phyloP scores from a whole-genome alignment of 1,284 basidiomycete species.

The Apiotrichum domesticum region DNA sequence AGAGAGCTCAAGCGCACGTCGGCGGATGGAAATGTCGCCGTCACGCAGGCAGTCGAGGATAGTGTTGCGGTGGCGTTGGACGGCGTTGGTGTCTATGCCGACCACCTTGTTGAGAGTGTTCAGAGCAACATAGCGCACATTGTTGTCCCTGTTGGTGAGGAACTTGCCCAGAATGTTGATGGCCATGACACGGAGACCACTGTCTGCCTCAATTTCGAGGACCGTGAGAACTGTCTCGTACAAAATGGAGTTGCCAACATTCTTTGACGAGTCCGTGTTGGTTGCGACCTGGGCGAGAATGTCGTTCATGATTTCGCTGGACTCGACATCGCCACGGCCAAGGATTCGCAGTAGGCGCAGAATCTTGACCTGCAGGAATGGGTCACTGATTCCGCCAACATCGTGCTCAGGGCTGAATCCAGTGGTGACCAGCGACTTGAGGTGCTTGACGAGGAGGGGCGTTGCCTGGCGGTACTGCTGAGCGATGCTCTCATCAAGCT shows the following conservation, averaged over 20 bases:
- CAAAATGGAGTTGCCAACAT: slow-evolving; percentile 95
- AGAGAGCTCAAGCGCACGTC: slow-evolving; percentile 91
- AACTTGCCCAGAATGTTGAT: slow-evolving; percentile 99
- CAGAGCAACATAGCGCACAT: slow-evolving; percentile 97
- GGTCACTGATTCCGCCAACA: slow-evolving; percentile 98
- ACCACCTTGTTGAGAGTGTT: slow-evolving; percentile 99
- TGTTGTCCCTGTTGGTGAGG: slow-evolving; percentile 95
- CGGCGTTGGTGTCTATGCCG: slow-evolving; percentile 94
- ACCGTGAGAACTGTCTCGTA: slow-evolving; percentile 98
- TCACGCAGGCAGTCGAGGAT: slow-evolving; percentile 97
- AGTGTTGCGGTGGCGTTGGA: slow-evolving; percentile 95
- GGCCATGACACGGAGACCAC: slow-evolving; percentile 93
- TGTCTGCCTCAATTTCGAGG: slow-evolving; percentile 97
- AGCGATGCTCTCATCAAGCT: slow-evolving; percentile 64
- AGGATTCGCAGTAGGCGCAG: slow-evolving; percentile 86
- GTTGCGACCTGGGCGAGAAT: slow-evolving; percentile 96
- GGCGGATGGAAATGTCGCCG: slow-evolving; percentile 96
- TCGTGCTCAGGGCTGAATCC: slow-evolving; percentile 99
- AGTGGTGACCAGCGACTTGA: slow-evolving; percentile 92
- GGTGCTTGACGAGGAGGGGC: slow-evolving; percentile 84
- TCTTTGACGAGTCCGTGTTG: slow-evolving; percentile 96
- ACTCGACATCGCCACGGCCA: slow-evolving; percentile 75
- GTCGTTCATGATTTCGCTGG: slow-evolving; percentile 97
- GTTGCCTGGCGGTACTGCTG: slow-evolving; percentile 92
- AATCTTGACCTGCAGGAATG: slow-evolving; percentile 95